phyloP scores from a whole-genome alignment of 2,329 filamentous ascomycete genomes.

The Seiridium unicorne region DNA sequence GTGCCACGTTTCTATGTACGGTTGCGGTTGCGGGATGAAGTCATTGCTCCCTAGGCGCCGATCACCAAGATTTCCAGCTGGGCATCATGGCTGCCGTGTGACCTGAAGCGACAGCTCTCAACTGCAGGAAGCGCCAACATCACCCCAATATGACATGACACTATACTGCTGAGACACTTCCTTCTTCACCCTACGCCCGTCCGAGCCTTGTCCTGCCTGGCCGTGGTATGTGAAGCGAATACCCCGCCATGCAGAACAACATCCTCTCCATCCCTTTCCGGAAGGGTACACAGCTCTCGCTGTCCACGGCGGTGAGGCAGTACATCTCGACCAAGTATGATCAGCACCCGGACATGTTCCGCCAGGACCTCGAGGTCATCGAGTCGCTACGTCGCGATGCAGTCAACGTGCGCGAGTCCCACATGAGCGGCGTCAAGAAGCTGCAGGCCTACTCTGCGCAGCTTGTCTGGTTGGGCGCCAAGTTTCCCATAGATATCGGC shows the following conservation, averaged over 20 bases:
- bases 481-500: slow-evolving; percentile 95
- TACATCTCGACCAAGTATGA: slow-evolving; percentile 99
- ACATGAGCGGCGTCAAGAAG: slow-evolving; percentile 81
- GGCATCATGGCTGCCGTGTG: too few species aligned
- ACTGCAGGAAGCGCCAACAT: not conserved
- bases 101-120: too few species aligned
- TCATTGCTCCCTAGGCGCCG: slow-evolving; percentile 13
- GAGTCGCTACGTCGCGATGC: slow-evolving; percentile 81
- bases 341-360: slow-evolving; percentile 97
- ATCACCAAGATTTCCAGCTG: not conserved
- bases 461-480: slow-evolving; percentile 87
- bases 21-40: slow-evolving; percentile 15
- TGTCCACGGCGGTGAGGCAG: slow-evolving; percentile 81
- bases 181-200: not conserved
- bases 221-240: not conserved
- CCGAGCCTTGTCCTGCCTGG: not conserved
- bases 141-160: not conserved
- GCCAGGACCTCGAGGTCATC: slow-evolving; percentile 79
- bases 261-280: slow-evolving; percentile 85
- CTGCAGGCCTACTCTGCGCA: slow-evolving; percentile 91
- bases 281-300: slow-evolving; percentile 73
- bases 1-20: slow-evolving; percentile 3
- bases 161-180: not conserved
- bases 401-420: slow-evolving; percentile 84
- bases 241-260: slow-evolving; percentile 39